phyloP scores from a whole-genome alignment of 2,329 filamentous ascomycete species.

The Sphaerulina vaccinii region DNA sequence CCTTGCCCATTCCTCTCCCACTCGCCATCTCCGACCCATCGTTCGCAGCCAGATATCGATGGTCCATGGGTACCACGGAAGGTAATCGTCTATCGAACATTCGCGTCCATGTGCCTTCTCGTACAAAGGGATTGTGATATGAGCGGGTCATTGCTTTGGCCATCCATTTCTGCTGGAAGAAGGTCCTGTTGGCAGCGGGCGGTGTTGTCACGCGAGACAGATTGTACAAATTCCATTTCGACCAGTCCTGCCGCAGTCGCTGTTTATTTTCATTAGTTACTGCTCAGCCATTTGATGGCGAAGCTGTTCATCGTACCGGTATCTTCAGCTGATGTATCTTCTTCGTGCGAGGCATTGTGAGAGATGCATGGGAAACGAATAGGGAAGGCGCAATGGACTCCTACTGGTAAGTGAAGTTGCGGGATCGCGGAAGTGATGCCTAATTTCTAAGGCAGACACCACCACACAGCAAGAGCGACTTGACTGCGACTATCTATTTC shows the following conservation, averaged over 20 bases:
- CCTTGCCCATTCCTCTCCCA: constrained; percentile 75
- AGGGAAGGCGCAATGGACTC: neutral
- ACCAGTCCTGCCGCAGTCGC: constrained; percentile 96
- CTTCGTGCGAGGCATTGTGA: constrained; percentile 50
- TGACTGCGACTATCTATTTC: no score
- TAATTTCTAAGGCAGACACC: constrained; percentile 4
- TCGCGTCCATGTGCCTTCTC: constrained; percentile 88
- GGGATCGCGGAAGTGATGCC: constrained; percentile 9
- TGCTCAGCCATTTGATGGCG: neutral
- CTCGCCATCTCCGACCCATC: constrained; percentile 82
- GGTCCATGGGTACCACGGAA: constrained; percentile 82
- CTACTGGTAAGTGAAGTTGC: constrained; percentile 9
- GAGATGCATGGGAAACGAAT: constrained; percentile 4
- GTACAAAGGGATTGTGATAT: constrained; percentile 94
- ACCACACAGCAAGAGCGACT: no score
- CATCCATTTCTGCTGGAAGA: constrained; percentile 98
- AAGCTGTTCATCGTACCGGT: constrained; percentile 19
- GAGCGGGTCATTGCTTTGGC: constrained; percentile 79
- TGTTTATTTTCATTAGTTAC: constrained; percentile 42
- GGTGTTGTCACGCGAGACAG: constrained; percentile 58
- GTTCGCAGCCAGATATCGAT: constrained; percentile 70
- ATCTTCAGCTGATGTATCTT: constrained; percentile 59
- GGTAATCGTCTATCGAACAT: constrained; percentile 83
- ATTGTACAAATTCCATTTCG: constrained; percentile 86
- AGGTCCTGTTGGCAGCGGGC: constrained; percentile 57